Evolutionary conservation across 2,329 filamentous ascomycete genomes (phyloP).

Genomic region (Fusarium coicis): DNA sequence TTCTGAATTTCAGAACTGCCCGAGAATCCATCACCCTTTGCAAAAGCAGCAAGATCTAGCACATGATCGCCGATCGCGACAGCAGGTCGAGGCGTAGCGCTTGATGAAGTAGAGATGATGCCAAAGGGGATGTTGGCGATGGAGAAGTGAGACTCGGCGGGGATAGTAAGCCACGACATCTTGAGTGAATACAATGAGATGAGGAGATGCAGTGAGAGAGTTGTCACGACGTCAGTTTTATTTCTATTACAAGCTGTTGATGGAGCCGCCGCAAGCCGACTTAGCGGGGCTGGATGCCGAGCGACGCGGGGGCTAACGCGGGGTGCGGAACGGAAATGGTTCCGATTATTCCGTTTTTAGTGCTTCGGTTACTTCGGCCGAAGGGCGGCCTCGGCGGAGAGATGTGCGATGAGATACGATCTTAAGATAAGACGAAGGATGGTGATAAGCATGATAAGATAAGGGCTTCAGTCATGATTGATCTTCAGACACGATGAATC

Average conservation of each 20-base stretch:
- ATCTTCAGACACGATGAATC: too few relatives aligned
- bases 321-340: neutral
- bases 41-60: slow-evolving; percentile 74
- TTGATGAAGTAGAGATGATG: slow-evolving; percentile 74
- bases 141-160: slow-evolving; percentile 53
- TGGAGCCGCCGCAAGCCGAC: slow-evolving; percentile 36
- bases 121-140: slow-evolving; percentile 86
- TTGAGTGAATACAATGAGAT: neutral
- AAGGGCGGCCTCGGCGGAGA: neutral
- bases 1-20: slow-evolving; percentile 40
- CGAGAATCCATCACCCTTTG: slow-evolving; percentile 55
- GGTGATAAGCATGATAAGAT: neutral
- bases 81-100: slow-evolving; percentile 69
- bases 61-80: slow-evolving; percentile 79
- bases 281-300: slow-evolving; percentile 14
- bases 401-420: neutral
- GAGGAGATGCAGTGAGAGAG: neutral
- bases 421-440: too few relatives aligned
- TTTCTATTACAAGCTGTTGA: slow-evolving; percentile 10
- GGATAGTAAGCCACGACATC: slow-evolving; percentile 49
- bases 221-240: neutral
- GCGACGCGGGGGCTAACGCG: slow-evolving; percentile 12
- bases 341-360: neutral
- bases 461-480: too few relatives aligned
- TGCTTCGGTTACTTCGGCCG: slow-evolving; percentile 4